A percentile compares a stretch with the other conserved stretches of the same genome.
phyloP scores from a whole-genome alignment of 73 alveolate genomes.

The Stentor roeselii region DNA sequence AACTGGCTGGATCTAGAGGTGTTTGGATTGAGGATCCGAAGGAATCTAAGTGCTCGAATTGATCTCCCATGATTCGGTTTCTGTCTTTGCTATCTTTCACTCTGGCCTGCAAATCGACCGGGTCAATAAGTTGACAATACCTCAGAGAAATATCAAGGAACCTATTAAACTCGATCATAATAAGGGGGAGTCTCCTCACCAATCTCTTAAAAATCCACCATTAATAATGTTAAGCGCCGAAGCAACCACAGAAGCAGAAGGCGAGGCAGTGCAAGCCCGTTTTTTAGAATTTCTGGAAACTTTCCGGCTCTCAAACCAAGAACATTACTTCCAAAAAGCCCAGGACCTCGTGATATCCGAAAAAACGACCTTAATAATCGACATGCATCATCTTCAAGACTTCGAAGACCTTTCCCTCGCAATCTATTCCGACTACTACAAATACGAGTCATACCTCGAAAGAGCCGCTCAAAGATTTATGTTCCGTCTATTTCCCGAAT shows the following conservation, averaged over 20 bases:
- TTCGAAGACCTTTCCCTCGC: constrained; percentile 39
- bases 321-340: constrained; percentile 10
- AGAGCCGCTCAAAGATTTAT: constrained; percentile 72
- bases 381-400: constrained; percentile 36
- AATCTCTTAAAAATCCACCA: too few relatives aligned
- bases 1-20: too few relatives aligned
- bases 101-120: too few relatives aligned
- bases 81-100: too few relatives aligned
- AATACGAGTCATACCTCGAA: constrained; percentile 69
- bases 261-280: constrained; percentile 23
- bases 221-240: constrained; percentile 13
- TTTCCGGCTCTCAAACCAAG: neutral
- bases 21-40: too few relatives aligned
- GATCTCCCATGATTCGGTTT: too few relatives aligned
- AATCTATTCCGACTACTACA: constrained; percentile 60
- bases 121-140: too few relatives aligned
- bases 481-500: constrained; percentile 60
- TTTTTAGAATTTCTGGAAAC: constrained; percentile 16
- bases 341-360: constrained; percentile 34
- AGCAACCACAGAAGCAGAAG: constrained; percentile 19
- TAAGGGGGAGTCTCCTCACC: too few relatives aligned
- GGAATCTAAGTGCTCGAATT: too few relatives aligned
- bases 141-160: too few relatives aligned
- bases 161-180: too few relatives aligned
- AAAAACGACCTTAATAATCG: constrained; percentile 52